phyloP scores from a whole-genome alignment of 2,329 filamentous ascomycete species.

The Stromatinia cepivora region DNA sequence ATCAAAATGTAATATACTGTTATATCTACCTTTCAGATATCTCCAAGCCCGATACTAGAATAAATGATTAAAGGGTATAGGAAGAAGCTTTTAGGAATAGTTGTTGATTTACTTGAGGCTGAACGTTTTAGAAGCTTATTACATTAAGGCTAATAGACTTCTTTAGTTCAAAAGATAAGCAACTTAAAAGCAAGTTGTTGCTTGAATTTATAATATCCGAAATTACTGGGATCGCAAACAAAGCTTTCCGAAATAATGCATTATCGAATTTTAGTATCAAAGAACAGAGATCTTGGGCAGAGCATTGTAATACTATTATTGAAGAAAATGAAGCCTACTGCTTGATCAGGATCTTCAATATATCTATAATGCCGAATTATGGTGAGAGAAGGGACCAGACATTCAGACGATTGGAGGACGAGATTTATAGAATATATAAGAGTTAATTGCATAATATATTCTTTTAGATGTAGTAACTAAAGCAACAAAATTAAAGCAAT shows the following conservation, averaged over 20 bases:
- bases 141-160: neutral
- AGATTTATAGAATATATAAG: neutral
- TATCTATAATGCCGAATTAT: neutral
- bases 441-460: too few species aligned
- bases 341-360: neutral
- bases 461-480: too few species aligned
- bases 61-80: neutral
- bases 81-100: neutral
- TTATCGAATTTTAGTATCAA: neutral
- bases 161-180: neutral
- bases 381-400: neutral
- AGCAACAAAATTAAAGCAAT: too few species aligned
- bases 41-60: neutral
- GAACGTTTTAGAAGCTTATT: slow-evolving; percentile 7
- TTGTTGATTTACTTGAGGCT: slow-evolving; percentile 12
- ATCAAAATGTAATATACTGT: neutral
- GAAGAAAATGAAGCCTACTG: neutral
- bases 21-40: slow-evolving; percentile 14
- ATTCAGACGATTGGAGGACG: neutral
- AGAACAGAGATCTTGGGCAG: neutral
- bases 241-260: neutral
- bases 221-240: neutral
- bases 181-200: neutral
- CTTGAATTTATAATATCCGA: neutral
- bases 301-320: neutral